Conservation (phyloP, 306 rosid species). For the Crotalaria pallida region DNA sequence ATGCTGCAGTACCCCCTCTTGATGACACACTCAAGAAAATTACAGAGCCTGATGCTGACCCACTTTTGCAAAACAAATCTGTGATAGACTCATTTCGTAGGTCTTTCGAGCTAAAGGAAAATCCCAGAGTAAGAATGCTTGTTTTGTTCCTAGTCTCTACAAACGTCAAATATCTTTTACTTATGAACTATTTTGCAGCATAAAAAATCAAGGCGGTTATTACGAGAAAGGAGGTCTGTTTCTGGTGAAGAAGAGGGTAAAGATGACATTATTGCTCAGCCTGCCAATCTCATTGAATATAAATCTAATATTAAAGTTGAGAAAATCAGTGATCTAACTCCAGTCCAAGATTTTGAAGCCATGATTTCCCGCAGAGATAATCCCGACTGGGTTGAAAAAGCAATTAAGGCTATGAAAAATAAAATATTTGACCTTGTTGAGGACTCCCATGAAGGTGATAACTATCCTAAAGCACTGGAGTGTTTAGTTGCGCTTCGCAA, state of each 20-base stretch:
- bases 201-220: constrained; percentile 49
- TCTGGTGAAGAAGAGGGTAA: constrained; percentile 34
- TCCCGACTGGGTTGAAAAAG: constrained; percentile 70
- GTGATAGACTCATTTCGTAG: constrained; percentile 38
- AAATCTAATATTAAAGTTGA: constrained; percentile 43
- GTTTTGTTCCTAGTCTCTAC: not conserved
- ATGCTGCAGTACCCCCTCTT: constrained; percentile 67
- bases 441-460: constrained; percentile 67
- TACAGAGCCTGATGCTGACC: constrained; percentile 57
- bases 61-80: constrained; percentile 46
- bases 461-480: constrained; percentile 54
- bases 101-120: constrained; percentile 55
- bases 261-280: constrained; percentile 36
- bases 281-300: constrained; percentile 22
- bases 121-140: constrained; percentile 44
- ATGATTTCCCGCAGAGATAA: constrained; percentile 67
- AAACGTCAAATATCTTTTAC: not conserved
- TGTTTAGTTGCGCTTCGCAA: constrained; percentile 70
- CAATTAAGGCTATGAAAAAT: constrained; percentile 57
- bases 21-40: constrained; percentile 75
- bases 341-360: constrained; percentile 80
- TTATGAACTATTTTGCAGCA: constrained; percentile 34
- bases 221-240: constrained; percentile 35
- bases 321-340: constrained; percentile 58
- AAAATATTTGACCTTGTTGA: constrained; percentile 59